Evolutionary conservation across 768 basidiomycete genomes (phyloP).

Genomic region (Chalciporus sphaerocephalus): DNA sequence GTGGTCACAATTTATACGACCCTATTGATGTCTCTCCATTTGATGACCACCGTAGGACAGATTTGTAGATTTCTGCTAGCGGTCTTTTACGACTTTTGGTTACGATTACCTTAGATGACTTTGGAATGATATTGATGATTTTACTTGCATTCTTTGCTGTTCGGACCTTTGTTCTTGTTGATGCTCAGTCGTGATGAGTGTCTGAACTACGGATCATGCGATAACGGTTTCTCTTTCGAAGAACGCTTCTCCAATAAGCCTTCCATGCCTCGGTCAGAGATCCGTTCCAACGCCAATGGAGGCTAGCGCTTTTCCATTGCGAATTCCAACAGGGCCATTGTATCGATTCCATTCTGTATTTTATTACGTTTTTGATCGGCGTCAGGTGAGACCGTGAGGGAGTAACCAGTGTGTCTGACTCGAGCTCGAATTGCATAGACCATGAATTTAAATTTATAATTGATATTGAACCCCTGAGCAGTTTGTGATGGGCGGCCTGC

Average conservation of each 20-base stretch:
- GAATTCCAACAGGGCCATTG: not conserved
- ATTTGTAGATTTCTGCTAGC: conserved; percentile 33
- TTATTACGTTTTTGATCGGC: no score
- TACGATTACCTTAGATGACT: conserved; percentile 18
- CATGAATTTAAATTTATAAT: no score
- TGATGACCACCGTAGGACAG: conserved; percentile 18
- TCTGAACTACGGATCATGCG: not conserved
- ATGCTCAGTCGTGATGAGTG: not conserved
- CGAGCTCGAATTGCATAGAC: no score
- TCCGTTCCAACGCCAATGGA: not conserved
- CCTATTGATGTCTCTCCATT: not conserved
- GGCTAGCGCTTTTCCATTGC: not conserved
- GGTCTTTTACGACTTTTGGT: conserved; percentile 20
- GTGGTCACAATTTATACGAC: conserved; percentile 14
- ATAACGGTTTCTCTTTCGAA: not conserved
- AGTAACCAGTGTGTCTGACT: no score
- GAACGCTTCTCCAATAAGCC: not conserved
- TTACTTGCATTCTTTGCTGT: conserved; percentile 8
- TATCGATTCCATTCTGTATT: not conserved
- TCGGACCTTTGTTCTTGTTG: not conserved
- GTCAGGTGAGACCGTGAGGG: no score
- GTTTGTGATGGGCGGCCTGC: no score
- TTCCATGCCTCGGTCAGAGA: not conserved
- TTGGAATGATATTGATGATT: conserved; percentile 25
- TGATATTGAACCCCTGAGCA: no score